Evolutionary conservation across 2,329 filamentous ascomycete genomes (phyloP), one percentile per base, ranked within the genome.

Genomic region (Colletotrichum sp.): DNA sequence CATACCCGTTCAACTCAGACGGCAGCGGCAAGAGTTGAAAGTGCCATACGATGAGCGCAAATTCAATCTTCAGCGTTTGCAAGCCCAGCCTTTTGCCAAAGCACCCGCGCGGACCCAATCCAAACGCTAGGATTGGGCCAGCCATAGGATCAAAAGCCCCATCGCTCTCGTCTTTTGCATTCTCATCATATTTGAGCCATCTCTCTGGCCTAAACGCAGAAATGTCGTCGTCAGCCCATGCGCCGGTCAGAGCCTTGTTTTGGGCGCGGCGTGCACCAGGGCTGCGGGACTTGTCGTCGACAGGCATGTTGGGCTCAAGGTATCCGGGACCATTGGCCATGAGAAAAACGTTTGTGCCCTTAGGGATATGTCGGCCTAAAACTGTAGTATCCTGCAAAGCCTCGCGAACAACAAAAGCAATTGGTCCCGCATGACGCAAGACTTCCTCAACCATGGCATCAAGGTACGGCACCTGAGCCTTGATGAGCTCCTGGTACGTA

Each of bases 61-160:
- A 79, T 59, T 83, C 74, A 18, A 84, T 82, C 39, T 80, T 80
- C 74, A 87, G 60, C 75, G 84, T 79, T 59, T 85, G 36, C 52
- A 84, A 80, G 1, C 83, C 85, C 72, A 87, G 74, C 72, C 78
- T 82, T 72, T 80, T 82, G 0, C 86, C 85, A 64, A 82, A 87
- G 69, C 85, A 87, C 5, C 82, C 82, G 5, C 86, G 76, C 7
- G 82, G 80, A 0, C 86, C 86, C 7, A 80, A 52, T 0, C 84
- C 83, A 77, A 87, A 87, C 0, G 82, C 78, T 48, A 85, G 77
- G 7, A 70, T 79, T 0, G 84, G 85, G 0, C 85, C 85, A 2
- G 85, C 83, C 57, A 79, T 73, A 1, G 80, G 67, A 60, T 84
- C 81, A 39, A 84, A 85, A 7, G 78, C 78, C 32, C 52, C 71